Conservation (phyloP, 2,329 filamentous ascomycete species). For the Ophiostoma pallidulum region DNA sequence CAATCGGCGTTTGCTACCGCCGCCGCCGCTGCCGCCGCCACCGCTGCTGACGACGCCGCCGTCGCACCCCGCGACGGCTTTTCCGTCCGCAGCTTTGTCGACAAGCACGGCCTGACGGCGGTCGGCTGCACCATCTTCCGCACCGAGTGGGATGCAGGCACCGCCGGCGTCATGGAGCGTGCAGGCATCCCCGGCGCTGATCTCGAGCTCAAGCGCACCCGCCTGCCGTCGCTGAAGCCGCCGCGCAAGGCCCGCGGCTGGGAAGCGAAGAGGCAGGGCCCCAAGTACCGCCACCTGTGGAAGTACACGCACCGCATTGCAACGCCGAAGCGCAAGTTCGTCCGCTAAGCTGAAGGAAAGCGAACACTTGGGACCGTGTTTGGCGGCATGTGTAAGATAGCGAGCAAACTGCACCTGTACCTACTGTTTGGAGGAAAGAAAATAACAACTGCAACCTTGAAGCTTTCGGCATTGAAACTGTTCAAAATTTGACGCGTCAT, state of each 20-base stretch:
- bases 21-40: constrained; percentile 10
- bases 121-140: constrained; percentile 86
- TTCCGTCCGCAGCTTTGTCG: constrained; percentile 63
- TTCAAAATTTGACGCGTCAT: too few relatives aligned
- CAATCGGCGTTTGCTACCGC: constrained; percentile 36
- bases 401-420: constrained; percentile 2
- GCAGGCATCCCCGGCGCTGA: constrained; percentile 66
- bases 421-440: constrained; percentile 1
- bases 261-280: constrained; percentile 56
- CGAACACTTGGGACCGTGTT: not conserved
- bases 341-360: constrained; percentile 12
- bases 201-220: constrained; percentile 75
- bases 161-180: constrained; percentile 75
- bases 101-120: constrained; percentile 58
- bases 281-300: constrained; percentile 56
- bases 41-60: not conserved
- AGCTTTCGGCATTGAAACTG: too few relatives aligned
- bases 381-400: constrained; percentile 9
- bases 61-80: constrained; percentile 52
- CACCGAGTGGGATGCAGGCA: constrained; percentile 80
- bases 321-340: constrained; percentile 20
- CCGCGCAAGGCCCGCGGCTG: constrained; percentile 53
- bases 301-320: constrained; percentile 54
- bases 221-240: constrained; percentile 57
- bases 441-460: not conserved